phyloP scores from a whole-genome alignment of 1,284 basidiomycete genomes.

The Marasmius fiardii region DNA sequence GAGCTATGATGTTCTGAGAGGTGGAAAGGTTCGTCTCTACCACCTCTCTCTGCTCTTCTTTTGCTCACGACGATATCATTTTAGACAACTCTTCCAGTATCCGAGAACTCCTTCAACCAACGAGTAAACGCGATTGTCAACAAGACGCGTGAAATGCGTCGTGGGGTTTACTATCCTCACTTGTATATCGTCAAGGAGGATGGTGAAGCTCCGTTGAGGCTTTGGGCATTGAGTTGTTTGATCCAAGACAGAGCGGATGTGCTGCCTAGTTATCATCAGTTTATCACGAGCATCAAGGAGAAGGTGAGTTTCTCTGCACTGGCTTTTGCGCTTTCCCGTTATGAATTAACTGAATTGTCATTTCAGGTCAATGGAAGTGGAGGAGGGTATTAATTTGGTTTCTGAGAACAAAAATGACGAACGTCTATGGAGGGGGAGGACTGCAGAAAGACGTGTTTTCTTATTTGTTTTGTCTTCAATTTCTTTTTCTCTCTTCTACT shows the following conservation, averaged over 20 bases:
- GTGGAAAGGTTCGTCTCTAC: slow-evolving; percentile 74
- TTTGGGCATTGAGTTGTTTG: slow-evolving; percentile 93
- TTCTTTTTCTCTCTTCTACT: no score
- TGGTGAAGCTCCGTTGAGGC: slow-evolving; percentile 88
- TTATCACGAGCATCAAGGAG: slow-evolving; percentile 74
- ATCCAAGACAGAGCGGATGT: slow-evolving; percentile 97
- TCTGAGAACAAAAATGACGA: no score
- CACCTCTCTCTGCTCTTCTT: background rate
- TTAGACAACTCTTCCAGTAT: slow-evolving; percentile 79
- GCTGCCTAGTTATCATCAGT: slow-evolving; percentile 95
- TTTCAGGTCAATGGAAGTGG: slow-evolving; percentile 4
- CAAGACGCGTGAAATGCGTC: slow-evolving; percentile 87
- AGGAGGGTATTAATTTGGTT: background rate
- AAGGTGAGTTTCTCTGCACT: slow-evolving; percentile 40
- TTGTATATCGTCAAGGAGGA: slow-evolving; percentile 99
- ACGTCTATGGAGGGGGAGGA: no score
- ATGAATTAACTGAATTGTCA: background rate
- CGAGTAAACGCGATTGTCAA: slow-evolving; percentile 91
- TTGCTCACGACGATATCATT: slow-evolving; percentile 3
- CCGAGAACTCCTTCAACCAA: slow-evolving; percentile 93
- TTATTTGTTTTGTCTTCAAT: no score
- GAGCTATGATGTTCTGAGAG: slow-evolving; percentile 83
- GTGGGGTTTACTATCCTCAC: slow-evolving; percentile 91
- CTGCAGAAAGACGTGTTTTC: no score
- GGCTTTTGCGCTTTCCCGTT: background rate